Base-by-base conservation (phyloP, 2,329 filamentous ascomycete genomes). In the Neofusicoccum cordaticola region DNA sequence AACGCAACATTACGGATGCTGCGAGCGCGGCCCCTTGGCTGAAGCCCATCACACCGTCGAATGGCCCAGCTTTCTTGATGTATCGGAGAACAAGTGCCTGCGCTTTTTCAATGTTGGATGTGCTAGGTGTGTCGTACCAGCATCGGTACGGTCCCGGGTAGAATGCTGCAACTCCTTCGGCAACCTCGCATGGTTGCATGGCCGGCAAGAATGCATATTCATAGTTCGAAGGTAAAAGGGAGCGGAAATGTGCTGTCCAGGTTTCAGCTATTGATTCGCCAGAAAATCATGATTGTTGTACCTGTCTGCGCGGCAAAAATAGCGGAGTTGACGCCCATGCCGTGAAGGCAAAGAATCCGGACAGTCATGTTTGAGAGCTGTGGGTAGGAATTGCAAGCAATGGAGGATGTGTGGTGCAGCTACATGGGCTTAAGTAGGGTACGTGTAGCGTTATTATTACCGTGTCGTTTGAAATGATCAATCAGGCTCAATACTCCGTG, bases 11-110 rank as follows among this genome's bases (percentile, higher is more conserved):
- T 45, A 72, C 73, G 2, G 68, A 68, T 2, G 70, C 68, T 2
- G 74, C 74, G 39, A 77, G 64, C 11, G 74, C 73, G 13, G 70
- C 75, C 7, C 75, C 75, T 44, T 77, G 73, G 11, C 72, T 75
- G 66, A 77, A 77, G 34, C 75, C 75, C 19, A 77, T 66, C 45
- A 76, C 64, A 6, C 74, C 74, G 42, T 78, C 75, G 47, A 73
- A 74, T 6, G 72, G 69, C 0, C 71, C 74, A 5, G 73, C 70
- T 17, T 71, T 67, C 2, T 67, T 65, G 37, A 77, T 69, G 47
- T 69, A 67, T 27, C 73, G 70, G 51, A 71, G 69, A 15, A 61
- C 22, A 22, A 22, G 12, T 8, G 4, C 44, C 9, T 61, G 57
- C 41, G 57, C 57, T 31, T 45, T 48, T 17, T 37, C 39, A 3